Evolutionary conservation across 2,329 filamentous ascomycete genomes (phyloP).

Genomic region (Chalara sp.): DNA sequence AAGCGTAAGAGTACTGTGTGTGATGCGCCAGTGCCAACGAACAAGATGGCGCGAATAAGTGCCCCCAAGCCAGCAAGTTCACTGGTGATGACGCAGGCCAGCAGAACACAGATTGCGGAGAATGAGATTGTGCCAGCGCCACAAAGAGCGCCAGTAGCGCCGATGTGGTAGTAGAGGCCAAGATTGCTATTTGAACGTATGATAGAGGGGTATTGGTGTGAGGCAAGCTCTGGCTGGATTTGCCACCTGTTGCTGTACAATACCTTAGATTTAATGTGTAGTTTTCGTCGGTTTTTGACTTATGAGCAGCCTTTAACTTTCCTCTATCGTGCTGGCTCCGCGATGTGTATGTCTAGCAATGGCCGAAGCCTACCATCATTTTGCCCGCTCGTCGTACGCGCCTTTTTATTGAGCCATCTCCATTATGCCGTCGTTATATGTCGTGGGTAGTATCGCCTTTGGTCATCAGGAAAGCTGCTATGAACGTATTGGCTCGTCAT

Average conservation of each 20-base stretch:
- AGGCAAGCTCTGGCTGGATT: neutral
- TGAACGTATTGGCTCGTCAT: neutral
- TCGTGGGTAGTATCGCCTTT: slow-evolving; percentile 4
- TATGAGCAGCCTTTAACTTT: slow-evolving; percentile 2
- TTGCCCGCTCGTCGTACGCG: too few relatives aligned
- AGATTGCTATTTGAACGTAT: slow-evolving; percentile 1
- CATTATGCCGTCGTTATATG: slow-evolving; percentile 2
- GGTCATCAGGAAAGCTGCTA: neutral
- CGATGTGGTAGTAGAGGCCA: slow-evolving; percentile 4
- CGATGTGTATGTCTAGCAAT: too few relatives aligned
- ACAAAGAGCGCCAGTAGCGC: slow-evolving; percentile 11
- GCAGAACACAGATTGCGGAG: neutral
- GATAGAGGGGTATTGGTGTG: neutral
- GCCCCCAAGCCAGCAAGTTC: neutral
- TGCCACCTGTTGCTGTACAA: neutral
- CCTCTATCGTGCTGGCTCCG: slow-evolving; percentile 3
- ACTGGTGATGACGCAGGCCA: neutral
- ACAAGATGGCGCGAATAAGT: too few relatives aligned
- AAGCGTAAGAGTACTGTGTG: too few relatives aligned
- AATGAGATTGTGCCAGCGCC: slow-evolving; percentile 4
- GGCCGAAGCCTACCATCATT: neutral
- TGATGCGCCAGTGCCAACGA: too few relatives aligned
- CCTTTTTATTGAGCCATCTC: too few relatives aligned
- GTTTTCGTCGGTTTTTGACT: slow-evolving; percentile 3
- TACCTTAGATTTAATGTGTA: slow-evolving; percentile 7